These are phyloP conservation scores for Talaromyces adpressus DNA, from an alignment of 495 filamentous ascomycete species.

Conservation along the genomic window DNA sequence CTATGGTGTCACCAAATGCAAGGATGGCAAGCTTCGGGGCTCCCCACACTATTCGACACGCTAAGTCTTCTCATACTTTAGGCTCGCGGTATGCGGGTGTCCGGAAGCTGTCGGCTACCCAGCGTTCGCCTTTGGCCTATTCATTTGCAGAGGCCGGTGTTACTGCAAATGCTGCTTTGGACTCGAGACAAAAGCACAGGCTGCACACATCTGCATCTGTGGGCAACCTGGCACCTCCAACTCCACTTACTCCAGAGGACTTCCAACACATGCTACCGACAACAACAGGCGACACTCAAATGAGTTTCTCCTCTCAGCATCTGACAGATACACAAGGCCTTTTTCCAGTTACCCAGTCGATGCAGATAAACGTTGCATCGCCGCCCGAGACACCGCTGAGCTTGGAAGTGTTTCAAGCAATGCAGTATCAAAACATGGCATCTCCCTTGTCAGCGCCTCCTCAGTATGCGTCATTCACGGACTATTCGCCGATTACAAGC, in stretches of 20 bases:
- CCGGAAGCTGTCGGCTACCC: slow-evolving; percentile 40
- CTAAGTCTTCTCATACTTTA: slow-evolving; percentile 45
- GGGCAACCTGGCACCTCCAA: slow-evolving; percentile 36
- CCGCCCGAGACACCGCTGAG: slow-evolving; percentile 39
- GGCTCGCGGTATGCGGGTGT: slow-evolving; percentile 46
- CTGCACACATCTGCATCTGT: slow-evolving; percentile 33
- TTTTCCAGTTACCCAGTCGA: slow-evolving; percentile 36
- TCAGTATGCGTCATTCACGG: slow-evolving; percentile 35
- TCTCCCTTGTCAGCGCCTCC: slow-evolving; percentile 42
- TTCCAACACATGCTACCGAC: slow-evolving; percentile 36
- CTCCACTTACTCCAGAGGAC: slow-evolving; percentile 40
- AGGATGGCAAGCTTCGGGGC: slow-evolving; percentile 27
- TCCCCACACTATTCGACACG: slow-evolving; percentile 39
- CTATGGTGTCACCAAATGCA: slow-evolving; percentile 34
- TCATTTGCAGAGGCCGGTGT: slow-evolving; percentile 34
- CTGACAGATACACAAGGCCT: slow-evolving; percentile 19
- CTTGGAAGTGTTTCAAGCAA: slow-evolving; percentile 30
- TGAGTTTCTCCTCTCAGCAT: slow-evolving; percentile 34
- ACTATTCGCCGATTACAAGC: slow-evolving; percentile 27
- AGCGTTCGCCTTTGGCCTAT: slow-evolving; percentile 47
- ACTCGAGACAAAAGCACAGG: slow-evolving; percentile 14
- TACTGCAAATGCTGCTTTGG: slow-evolving; percentile 6
- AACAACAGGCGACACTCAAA: slow-evolving; percentile 30
- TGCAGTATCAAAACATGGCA: slow-evolving; percentile 30
- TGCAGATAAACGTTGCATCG: slow-evolving; percentile 41